Evolutionary conservation across 805 yeast species (phyloP), one percentile per base, ranked within the genome.

Genomic region (Monosporozyma siamensis): DNA sequence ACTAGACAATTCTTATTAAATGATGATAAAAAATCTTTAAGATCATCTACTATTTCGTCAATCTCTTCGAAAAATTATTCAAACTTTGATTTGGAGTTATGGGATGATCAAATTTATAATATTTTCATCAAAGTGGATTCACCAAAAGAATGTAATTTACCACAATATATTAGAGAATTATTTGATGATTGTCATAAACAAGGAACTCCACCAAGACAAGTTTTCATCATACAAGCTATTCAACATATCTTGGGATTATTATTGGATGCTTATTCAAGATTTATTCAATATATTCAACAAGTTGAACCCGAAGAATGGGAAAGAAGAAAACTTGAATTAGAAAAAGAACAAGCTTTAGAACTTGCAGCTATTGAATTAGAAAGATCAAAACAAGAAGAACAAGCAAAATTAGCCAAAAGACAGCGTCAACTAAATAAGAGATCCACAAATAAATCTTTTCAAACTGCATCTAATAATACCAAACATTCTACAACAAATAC

Each of bases 111-210:
- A n/a, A 40, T 58, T 15, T 58, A 57, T 43, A 30, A 42, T 4
- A 47, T 42, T 25, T 61, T 51, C 42, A 54, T 61, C 21, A 42
- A 43, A 25, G 49, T 47, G 14, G 53, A 58, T 45, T 48, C 64
- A 3, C 54, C 56, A 7, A 45, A 45, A 48, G 62, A 61, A 41
- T 56, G 64, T 37, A 59, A 61, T 41, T 44, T 61, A 29, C 61
- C 64, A 11, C 53, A 51, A 39, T 46, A 44, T 4, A 50, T 55
- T 21, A 48, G 50, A 30, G 47, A 42, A 17, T 34, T 38, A 6
- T 59, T 59, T 24, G 54, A 50, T n/a, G 39, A 39, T 8, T 51
- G 56, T 42, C 47, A 47, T 32, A 29, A 12, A 7, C 14, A 34
- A 2, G 35, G 44, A n/a, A 29, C 27, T 4, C 23, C 46, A 15